phyloP scores from a whole-genome alignment of 148 eudicot species.

The Rhododendron griersonianum region DNA sequence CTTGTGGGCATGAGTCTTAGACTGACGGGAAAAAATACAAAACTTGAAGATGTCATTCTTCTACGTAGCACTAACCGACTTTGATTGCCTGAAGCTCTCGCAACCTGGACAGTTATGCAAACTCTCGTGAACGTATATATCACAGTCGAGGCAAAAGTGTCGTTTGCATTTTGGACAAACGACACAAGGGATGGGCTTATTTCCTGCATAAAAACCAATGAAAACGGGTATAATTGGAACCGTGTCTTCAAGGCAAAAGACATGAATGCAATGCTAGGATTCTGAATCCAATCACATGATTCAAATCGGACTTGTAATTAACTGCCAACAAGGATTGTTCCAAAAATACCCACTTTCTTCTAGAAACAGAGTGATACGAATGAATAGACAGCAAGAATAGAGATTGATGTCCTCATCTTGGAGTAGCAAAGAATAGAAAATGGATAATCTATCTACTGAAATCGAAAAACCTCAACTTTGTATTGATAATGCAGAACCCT shows the following conservation, averaged over 20 bases:
- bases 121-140: constrained; percentile 94
- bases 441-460: not conserved
- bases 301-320: not conserved
- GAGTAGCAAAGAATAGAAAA: not conserved
- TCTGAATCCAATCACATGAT: not conserved
- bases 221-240: not conserved
- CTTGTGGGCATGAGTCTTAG: not conserved
- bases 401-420: not conserved
- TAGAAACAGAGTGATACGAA: not conserved
- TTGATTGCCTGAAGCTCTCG: constrained; percentile 64
- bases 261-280: not conserved
- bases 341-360: not conserved
- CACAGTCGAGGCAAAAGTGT: constrained; percentile 85
- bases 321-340: not conserved
- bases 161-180: constrained; percentile 77
- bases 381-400: not conserved
- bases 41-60: not conserved
- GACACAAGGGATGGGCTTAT: constrained; percentile 42
- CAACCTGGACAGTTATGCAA: constrained; percentile 96
- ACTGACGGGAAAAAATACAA: too few relatives aligned
- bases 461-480: not conserved
- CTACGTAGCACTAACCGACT: constrained; percentile 23
- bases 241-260: not conserved
- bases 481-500: not conserved
- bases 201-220: constrained; percentile 48